phyloP scores from a whole-genome alignment of 2,329 filamentous ascomycete genomes.

The Periconia macrospinosa region DNA sequence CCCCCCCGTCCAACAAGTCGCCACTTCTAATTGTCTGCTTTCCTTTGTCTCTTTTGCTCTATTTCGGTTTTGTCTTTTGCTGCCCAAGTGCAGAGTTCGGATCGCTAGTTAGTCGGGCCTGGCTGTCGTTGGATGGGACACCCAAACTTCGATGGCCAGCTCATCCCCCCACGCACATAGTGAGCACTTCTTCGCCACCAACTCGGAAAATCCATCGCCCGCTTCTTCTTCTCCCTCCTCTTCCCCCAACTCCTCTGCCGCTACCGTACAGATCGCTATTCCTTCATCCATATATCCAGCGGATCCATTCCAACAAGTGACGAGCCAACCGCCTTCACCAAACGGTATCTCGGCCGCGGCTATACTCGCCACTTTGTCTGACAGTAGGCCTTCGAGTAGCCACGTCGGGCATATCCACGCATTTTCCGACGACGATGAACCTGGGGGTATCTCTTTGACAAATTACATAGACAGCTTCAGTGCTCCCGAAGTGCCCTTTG shows the following conservation, averaged over 20 bases:
- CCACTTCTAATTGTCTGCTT: not conserved
- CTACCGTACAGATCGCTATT: slow-evolving; percentile 7
- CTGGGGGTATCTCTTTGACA: slow-evolving; percentile 31
- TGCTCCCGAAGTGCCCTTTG: not conserved
- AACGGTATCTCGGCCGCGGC: slow-evolving; percentile 27
- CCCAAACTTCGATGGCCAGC: slow-evolving; percentile 27
- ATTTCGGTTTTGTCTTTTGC: not conserved
- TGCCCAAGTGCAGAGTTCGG: not conserved
- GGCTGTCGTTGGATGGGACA: slow-evolving; percentile 1
- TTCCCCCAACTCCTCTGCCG: slow-evolving; percentile 1
- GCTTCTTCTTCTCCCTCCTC: slow-evolving; percentile 10
- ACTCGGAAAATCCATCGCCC: not conserved
- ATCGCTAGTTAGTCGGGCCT: not conserved
- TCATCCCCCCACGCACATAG: slow-evolving; percentile 13
- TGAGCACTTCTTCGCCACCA: slow-evolving; percentile 10
- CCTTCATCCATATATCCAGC: not conserved
- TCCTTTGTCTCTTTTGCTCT: not conserved
- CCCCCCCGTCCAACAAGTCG: not conserved
- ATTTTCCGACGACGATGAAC: slow-evolving; percentile 12
- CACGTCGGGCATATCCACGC: slow-evolving; percentile 21
- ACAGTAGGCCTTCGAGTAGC: slow-evolving; percentile 31
- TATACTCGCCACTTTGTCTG: slow-evolving; percentile 32
- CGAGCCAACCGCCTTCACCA: slow-evolving; percentile 17
- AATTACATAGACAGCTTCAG: slow-evolving; percentile 10
- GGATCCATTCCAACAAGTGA: not conserved